Base-by-base conservation (phyloP, 129 eudicot genomes). In the Scalesia atractyloides region DNA sequence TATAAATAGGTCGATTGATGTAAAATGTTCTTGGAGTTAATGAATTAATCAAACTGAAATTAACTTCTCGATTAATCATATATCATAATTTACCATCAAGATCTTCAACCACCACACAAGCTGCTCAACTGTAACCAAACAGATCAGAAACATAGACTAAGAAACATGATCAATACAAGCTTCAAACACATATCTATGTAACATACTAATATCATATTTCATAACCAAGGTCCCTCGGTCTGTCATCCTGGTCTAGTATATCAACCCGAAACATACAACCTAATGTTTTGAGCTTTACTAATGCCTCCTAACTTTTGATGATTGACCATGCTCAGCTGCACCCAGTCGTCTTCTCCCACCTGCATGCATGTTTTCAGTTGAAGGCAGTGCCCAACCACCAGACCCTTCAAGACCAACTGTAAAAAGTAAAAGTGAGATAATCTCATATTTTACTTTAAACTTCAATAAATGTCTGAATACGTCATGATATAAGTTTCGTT, bases 381-480 rank as follows among this genome's bases (percentile, higher is more conserved):
- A 78, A 78, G 91, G 89, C 60, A 82, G 86, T 5, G 86, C 94
- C 89, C 79, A 83, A 14, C 88, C 89, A 47, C 87, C 89, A 69
- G 73, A 52, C 37, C 76, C 67, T 71, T 39, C 75, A 70, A 19
- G 6, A 56, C 66, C 75, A 41, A 14, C n/a, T 56, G 66, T 14
- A 39, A 56, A 47, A 71, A 39, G 18, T 56, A 8, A 18, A 2
- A 9, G 48, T 17, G 13, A 41, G 10, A 20, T 2, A 43, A 24
- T 30, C 60, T 26, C 47, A 8, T 47, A 20, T 44, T 11, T 13
- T 4, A 14, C 71, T 22, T 20, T 3, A 24, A 47, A 46, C 0
- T 19, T 43, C 7, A 66, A 46, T 52, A 17, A 52, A 8, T 11
- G 33, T 22, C 34, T 41, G 10, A 41, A 56, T 13, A 19, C 11